Evolutionary conservation across 257 asterid genomes (phyloP).

Genomic region (Nicotiana undulata): DNA sequence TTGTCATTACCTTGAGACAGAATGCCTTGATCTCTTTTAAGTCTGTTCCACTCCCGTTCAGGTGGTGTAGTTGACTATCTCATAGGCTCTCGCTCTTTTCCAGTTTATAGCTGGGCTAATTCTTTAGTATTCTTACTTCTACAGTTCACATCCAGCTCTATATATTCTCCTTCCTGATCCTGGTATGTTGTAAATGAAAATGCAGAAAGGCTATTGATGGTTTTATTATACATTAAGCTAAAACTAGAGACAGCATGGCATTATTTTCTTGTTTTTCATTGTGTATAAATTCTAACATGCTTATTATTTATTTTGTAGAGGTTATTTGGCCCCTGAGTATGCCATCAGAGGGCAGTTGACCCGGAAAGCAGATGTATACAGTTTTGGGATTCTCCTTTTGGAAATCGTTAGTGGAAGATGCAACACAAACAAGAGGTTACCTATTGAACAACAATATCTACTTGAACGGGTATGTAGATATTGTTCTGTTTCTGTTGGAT

Average conservation of each 20-base stretch:
- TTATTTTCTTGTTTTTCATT: neutral
- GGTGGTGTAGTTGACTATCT: neutral
- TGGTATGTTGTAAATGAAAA: neutral
- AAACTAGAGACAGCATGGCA: neutral
- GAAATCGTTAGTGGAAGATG: slow-evolving; percentile 81
- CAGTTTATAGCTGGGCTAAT: neutral
- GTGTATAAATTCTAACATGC: neutral
- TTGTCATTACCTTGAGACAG: neutral
- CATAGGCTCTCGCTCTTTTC: neutral
- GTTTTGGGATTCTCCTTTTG: slow-evolving; percentile 76
- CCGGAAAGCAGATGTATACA: slow-evolving; percentile 78
- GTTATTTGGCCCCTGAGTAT: slow-evolving; percentile 97
- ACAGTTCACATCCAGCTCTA: neutral
- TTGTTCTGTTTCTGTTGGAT: neutral
- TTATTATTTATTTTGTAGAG: slow-evolving; percentile 29
- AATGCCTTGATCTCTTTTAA: neutral
- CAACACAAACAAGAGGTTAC: slow-evolving; percentile 63
- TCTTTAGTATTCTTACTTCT: neutral
- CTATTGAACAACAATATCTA: slow-evolving; percentile 49
- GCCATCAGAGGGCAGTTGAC: slow-evolving; percentile 81
- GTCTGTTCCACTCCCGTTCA: neutral
- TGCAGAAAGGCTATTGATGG: neutral
- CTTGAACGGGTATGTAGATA: slow-evolving; percentile 58
- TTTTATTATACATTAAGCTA: neutral
- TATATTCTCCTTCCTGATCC: neutral